Conservation (phyloP, 192 early-diverging fungal species). For the Coemansia sp. region DNA sequence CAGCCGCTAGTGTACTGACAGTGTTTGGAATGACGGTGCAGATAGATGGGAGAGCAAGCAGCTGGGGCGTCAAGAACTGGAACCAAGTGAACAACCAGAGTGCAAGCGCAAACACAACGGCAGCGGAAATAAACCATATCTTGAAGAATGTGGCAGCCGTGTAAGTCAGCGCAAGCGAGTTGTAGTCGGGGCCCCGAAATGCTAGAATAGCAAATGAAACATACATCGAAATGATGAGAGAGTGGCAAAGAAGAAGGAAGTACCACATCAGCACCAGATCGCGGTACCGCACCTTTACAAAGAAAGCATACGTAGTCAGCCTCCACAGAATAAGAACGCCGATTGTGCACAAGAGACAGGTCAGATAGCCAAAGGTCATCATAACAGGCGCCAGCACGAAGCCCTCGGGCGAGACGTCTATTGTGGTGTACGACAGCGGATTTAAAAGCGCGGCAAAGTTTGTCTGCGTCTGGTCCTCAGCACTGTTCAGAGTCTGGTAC, state of each 20-base stretch:
- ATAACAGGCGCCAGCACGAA: slow-evolving; percentile 29
- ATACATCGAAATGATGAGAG: slow-evolving; percentile 33
- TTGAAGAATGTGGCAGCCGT: slow-evolving; percentile 45
- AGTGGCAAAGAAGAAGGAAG: slow-evolving; percentile 24
- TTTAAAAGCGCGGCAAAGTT: slow-evolving; percentile 21
- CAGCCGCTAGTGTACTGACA: slow-evolving; percentile 51
- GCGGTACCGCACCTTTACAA: slow-evolving; percentile 29
- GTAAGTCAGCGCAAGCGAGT: slow-evolving; percentile 27
- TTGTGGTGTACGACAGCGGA: slow-evolving; percentile 26
- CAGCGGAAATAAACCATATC: slow-evolving; percentile 41
- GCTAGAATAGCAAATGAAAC: slow-evolving; percentile 42
- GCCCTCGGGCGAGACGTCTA: slow-evolving; percentile 32
- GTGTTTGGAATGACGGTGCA: slow-evolving; percentile 45
- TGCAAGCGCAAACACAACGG: slow-evolving; percentile 16
- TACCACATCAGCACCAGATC: slow-evolving; percentile 46
- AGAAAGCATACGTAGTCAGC: slow-evolving; percentile 40
- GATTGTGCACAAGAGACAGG: slow-evolving; percentile 19
- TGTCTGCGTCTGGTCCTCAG: slow-evolving; percentile 1
- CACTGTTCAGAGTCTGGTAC: not conserved
- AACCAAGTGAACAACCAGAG: slow-evolving; percentile 50
- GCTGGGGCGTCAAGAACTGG: slow-evolving; percentile 30
- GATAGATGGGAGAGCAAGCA: slow-evolving; percentile 38
- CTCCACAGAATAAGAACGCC: slow-evolving; percentile 47
- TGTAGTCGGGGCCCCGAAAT: slow-evolving; percentile 36
- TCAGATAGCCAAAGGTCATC: slow-evolving; percentile 35